These are phyloP conservation scores for Onygenales sp. DNA, from an alignment of 2,329 filamentous ascomycete genomes.

Conservation along the genomic window DNA sequence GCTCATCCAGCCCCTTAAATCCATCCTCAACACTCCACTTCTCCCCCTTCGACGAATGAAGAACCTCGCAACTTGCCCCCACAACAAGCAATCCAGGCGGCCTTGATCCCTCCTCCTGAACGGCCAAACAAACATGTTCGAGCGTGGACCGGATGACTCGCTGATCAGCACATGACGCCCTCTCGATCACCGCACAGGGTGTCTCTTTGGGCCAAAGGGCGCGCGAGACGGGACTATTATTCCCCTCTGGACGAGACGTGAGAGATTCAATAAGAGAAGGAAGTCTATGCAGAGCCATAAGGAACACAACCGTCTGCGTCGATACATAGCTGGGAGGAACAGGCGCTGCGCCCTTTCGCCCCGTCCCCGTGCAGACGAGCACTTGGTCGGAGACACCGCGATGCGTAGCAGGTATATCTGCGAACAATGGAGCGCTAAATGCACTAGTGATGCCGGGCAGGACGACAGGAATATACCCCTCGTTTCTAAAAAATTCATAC, in stretches of 20 bases:
- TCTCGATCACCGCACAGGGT: slow-evolving; percentile 85
- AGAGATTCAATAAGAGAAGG: slow-evolving; percentile 63
- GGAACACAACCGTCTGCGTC: slow-evolving; percentile 76
- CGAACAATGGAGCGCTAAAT: slow-evolving; percentile 78
- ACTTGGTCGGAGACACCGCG: slow-evolving; percentile 85
- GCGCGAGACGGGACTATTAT: slow-evolving; percentile 17
- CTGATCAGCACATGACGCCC: slow-evolving; percentile 90
- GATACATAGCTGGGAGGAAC: slow-evolving; percentile 69
- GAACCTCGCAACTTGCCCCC: slow-evolving; percentile 70
- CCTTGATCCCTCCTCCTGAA: slow-evolving; percentile 80
- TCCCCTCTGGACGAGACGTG: slow-evolving; percentile 26
- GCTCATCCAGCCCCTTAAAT: slow-evolving; percentile 60
- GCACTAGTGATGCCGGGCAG: slow-evolving; percentile 87
- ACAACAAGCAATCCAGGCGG: slow-evolving; percentile 85
- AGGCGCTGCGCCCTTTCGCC: slow-evolving; percentile 75
- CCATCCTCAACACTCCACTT: slow-evolving; percentile 84
- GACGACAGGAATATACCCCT: slow-evolving; percentile 62
- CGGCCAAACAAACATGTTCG: slow-evolving; percentile 65
- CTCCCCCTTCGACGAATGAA: slow-evolving; percentile 51
- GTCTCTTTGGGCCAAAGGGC: slow-evolving; percentile 61
- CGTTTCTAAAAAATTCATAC: slow-evolving; percentile 66
- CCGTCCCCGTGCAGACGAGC: slow-evolving; percentile 91
- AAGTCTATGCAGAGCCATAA: slow-evolving; percentile 91
- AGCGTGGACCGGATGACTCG: slow-evolving; percentile 83
- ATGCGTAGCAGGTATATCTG: slow-evolving; percentile 79